phyloP scores from a whole-genome alignment of 139 green algal genomes.

The Chlorella sp. region DNA sequence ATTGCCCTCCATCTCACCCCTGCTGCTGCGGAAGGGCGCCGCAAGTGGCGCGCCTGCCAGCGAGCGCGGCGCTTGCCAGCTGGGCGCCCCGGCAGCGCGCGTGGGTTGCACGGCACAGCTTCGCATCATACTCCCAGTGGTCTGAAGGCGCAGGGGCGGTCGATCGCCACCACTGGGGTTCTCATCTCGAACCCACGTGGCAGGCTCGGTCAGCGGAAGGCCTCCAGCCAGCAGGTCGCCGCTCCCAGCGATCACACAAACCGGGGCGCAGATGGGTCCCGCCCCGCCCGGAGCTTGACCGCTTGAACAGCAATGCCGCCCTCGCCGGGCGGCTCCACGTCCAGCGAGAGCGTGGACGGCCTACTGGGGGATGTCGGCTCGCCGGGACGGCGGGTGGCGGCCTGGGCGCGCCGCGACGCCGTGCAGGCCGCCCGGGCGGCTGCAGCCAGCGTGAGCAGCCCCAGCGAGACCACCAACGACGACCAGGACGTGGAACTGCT shows the following conservation, averaged over 20 bases:
- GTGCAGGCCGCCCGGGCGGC: background rate
- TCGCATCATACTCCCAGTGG: too few relatives aligned
- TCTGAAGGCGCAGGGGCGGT: too few relatives aligned
- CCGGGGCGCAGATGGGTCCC: too few relatives aligned
- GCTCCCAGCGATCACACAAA: background rate
- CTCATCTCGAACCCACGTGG: too few relatives aligned
- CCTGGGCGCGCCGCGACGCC: slow-evolving; percentile 6
- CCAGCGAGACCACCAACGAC: background rate
- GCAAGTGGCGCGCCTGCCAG: too few relatives aligned
- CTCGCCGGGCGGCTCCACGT: too few relatives aligned
- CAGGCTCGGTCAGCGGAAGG: too few relatives aligned
- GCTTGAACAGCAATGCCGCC: background rate
- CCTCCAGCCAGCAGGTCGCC: too few relatives aligned
- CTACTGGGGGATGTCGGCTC: background rate
- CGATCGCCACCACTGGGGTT: too few relatives aligned
- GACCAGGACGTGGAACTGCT: background rate
- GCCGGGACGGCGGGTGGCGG: background rate
- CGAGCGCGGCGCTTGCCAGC: background rate
- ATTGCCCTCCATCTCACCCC: too few relatives aligned
- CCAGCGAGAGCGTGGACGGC: background rate
- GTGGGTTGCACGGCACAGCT: too few relatives aligned
- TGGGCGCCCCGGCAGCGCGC: background rate
- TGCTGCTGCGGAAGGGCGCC: too few relatives aligned
- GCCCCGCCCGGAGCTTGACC: background rate
- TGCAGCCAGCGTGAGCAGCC: background rate